These are phyloP conservation scores for Cladosporium sp. DNA, from an alignment of 2,329 filamentous ascomycete genomes.

Conservation along the genomic window DNA sequence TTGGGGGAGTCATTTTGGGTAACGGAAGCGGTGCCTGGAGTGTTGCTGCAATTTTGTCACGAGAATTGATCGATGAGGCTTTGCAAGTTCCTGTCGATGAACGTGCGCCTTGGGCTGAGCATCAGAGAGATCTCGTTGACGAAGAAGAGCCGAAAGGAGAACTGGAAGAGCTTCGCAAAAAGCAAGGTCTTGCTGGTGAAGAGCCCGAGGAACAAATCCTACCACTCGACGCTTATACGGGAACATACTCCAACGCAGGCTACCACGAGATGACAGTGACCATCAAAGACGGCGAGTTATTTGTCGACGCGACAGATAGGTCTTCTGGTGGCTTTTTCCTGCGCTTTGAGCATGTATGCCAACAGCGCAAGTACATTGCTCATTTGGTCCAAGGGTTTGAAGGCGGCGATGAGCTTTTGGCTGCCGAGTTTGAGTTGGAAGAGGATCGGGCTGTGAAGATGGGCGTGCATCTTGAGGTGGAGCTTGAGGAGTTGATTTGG, in stretches of 20 bases:
- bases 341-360: constrained; percentile 29
- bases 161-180: constrained; percentile 12
- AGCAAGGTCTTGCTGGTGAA: constrained; percentile 2
- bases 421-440: constrained; percentile 22
- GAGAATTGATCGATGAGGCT: constrained; percentile 25
- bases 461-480: constrained; percentile 22
- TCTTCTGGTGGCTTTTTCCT: constrained; percentile 18
- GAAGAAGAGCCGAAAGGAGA: constrained; percentile 12
- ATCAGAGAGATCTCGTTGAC: not conserved
- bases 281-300: constrained; percentile 25
- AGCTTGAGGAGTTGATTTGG: constrained; percentile 24
- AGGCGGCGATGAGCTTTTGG: constrained; percentile 13
- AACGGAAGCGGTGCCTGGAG: constrained; percentile 21
- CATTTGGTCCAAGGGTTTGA: constrained; percentile 19
- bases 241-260: constrained; percentile 24
- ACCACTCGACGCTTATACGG: constrained; percentile 22
- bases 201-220: constrained; percentile 14
- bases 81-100: constrained; percentile 19
- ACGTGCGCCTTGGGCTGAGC: constrained; percentile 17
- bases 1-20: constrained; percentile 29
- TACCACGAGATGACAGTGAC: constrained; percentile 27
- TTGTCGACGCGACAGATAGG: constrained; percentile 32
- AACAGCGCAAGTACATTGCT: constrained; percentile 26
- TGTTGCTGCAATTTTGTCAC: constrained; percentile 16
- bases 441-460: constrained; percentile 18